A percentile compares a stretch with the other conserved stretches of the same genome.
Evolutionary conservation across 306 rosid species (phyloP).

Genomic region (Prunus fruticosa): DNA sequence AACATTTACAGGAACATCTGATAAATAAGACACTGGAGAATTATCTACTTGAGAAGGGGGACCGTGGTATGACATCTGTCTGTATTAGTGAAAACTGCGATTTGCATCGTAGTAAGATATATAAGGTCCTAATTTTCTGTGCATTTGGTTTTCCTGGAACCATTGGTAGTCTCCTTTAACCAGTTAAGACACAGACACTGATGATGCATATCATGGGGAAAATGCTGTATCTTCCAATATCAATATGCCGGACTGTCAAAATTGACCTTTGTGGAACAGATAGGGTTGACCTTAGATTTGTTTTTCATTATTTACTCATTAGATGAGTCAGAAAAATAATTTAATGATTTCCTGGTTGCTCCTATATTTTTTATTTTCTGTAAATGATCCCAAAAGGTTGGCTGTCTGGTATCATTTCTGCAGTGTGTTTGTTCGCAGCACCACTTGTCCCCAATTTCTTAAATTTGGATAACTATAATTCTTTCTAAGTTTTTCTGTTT

Average conservation of each 20-base stretch:
- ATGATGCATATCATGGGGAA: not conserved
- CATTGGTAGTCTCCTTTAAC: not conserved
- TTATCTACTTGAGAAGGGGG: conserved; percentile 35
- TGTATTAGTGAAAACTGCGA: not conserved
- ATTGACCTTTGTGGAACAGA: not conserved
- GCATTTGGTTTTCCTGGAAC: not conserved
- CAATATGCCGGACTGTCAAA: not conserved
- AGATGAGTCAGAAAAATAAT: not conserved
- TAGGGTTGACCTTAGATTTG: not conserved
- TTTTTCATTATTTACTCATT: not conserved
- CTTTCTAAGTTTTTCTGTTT: not conserved
- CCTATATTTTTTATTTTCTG: not conserved
- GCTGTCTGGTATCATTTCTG: not conserved
- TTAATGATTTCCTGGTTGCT: not conserved
- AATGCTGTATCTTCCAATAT: not conserved
- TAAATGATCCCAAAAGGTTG: not conserved
- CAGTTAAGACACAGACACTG: not conserved
- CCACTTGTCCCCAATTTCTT: not conserved
- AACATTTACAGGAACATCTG: conserved; percentile 73
- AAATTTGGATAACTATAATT: too few species aligned
- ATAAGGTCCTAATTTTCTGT: not conserved
- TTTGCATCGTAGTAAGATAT: not conserved
- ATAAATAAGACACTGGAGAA: conserved; percentile 60
- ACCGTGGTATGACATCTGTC: conserved; percentile 34
- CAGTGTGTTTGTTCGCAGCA: not conserved